Conservation (phyloP, 352 stramenopile genomes). For the Pythium sp. region DNA sequence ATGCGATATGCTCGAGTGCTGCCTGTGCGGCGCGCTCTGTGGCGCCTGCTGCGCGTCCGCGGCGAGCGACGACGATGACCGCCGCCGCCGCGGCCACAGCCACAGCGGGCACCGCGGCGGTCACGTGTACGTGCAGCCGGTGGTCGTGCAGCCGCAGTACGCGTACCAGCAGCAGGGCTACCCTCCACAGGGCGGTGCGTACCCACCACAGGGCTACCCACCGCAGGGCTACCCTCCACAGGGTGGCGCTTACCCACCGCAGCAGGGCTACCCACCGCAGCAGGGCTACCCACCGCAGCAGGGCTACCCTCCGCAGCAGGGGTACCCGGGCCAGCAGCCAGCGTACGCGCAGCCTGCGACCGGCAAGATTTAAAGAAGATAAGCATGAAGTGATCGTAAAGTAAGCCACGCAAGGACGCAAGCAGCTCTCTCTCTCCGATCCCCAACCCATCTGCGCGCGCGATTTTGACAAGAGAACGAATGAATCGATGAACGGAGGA, state of each 20-base stretch:
- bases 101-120: conserved; percentile 23
- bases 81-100: conserved; percentile 35
- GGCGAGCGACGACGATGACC: conserved; percentile 29
- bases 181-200: conserved; percentile 25
- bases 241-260: conserved; percentile 23
- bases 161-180: conserved; percentile 29
- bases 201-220: conserved; percentile 48
- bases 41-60: conserved; percentile 67
- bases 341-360: conserved; percentile 12
- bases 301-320: conserved; percentile 28
- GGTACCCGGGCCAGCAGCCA: conserved; percentile 16
- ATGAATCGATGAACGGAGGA: background rate
- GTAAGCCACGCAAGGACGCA: background rate
- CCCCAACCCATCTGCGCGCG: background rate
- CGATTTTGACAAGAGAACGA: background rate
- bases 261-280: conserved; percentile 27
- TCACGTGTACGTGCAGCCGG: conserved; percentile 74
- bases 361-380: conserved; percentile 10
- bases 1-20: conserved; percentile 80
- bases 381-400: background rate
- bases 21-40: conserved; percentile 70
- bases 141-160: conserved; percentile 51
- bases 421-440: background rate
- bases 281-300: conserved; percentile 23
- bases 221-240: conserved; percentile 40